Base-by-base conservation (phyloP, 306 rosid genomes). In the Hippophae tibetana region DNA sequence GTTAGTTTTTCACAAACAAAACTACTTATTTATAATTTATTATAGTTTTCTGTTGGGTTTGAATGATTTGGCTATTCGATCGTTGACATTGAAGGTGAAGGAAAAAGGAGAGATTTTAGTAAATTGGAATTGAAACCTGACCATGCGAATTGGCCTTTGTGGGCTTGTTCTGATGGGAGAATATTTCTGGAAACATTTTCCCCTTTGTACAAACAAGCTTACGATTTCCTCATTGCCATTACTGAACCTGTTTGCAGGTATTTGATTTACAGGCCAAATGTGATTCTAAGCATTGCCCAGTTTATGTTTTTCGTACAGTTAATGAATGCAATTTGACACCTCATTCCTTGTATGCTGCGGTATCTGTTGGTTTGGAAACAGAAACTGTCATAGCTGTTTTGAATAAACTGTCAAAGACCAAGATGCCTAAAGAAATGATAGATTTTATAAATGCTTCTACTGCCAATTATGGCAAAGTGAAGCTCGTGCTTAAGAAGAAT, bases 181-280 rank as follows among this genome's bases (percentile, higher is more conserved):
- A 87, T 92, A 61, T 92, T 92, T 69, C 95, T 92, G 4, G 98
- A 92, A 79, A 92, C 96, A 9, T 92, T 87, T 76, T 92, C 98
- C 23, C 78, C 95, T 60, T 56, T 92, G 77, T 87, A 92, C 66
- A 87, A 92, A 58, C 98, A 92, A 71, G 98, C 98, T 52, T 92
- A 87, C 38, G 98, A 92, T 76, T 92, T 92, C 49, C 95, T 92
- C 55, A 87, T 92, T 46, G 98, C 96, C 67, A 87, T 92, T 13
- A 95, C 95, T 0, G 95, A 92, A 69, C 98, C 95, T 12, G 96
- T 92, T 74, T 92, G 98, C 84, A 82, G 96, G 96, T 92, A 78
- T 56, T 42, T 31, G 6, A 47, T 52, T 54, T 27, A 2, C 27
- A 43, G 45, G 55, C 38, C 45, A 4, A 14, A 14, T 11, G 45